Conservation (phyloP, 441 rosid genomes). For the Biscutella auriculata region DNA sequence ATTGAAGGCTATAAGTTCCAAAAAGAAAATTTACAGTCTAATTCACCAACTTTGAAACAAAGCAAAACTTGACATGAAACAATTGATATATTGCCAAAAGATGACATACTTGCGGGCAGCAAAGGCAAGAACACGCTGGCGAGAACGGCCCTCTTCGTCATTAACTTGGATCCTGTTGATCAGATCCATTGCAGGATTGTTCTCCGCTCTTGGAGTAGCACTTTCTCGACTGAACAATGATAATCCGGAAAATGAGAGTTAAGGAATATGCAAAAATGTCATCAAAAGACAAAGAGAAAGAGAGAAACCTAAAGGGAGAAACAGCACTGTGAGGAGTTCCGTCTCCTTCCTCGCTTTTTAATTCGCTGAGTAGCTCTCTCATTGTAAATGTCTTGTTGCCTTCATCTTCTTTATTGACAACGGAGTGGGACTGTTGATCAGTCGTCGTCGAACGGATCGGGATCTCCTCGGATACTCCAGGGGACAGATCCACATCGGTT, state of each 20-base stretch:
- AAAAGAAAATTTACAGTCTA: neutral
- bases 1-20: neutral
- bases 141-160: constrained; percentile 93
- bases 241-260: too few relatives aligned
- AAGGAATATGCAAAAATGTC: too few relatives aligned
- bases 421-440: constrained; percentile 20
- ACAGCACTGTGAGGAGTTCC: constrained; percentile 29
- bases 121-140: constrained; percentile 90
- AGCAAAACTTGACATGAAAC: neutral
- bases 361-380: constrained; percentile 74
- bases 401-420: constrained; percentile 42
- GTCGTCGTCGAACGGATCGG: constrained; percentile 32
- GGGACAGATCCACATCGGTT: constrained; percentile 27
- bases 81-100: neutral
- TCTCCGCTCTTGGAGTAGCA: constrained; percentile 48
- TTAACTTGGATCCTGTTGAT: constrained; percentile 67
- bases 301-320: constrained; percentile 47
- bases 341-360: constrained; percentile 68
- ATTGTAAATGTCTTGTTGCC: constrained; percentile 70
- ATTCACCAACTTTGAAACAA: neutral
- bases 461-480: constrained; percentile 22
- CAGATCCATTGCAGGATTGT: constrained; percentile 77
- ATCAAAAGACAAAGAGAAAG: too few relatives aligned
- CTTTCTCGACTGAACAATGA: constrained; percentile 59
- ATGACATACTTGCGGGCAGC: constrained; percentile 78